These are phyloP conservation scores for Colletotrichum graminicola DNA, from an alignment of 2,329 filamentous ascomycete genomes.

Conservation along the genomic window DNA sequence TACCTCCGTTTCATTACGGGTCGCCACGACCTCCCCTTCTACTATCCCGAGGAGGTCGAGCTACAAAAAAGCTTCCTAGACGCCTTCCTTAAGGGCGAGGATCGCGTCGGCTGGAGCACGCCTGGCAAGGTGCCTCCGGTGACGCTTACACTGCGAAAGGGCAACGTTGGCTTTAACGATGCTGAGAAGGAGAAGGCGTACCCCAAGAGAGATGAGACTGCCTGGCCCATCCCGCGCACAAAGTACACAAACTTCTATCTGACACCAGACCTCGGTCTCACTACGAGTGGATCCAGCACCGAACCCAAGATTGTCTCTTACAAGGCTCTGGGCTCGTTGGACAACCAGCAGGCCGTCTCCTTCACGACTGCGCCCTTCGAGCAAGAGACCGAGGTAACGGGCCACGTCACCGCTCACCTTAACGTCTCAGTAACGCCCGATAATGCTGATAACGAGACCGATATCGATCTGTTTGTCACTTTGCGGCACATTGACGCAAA, in stretches of 20 bases:
- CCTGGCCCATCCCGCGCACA: slow-evolving; percentile 77
- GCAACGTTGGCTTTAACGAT: slow-evolving; percentile 76
- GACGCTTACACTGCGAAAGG: slow-evolving; percentile 72
- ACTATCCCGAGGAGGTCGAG: slow-evolving; percentile 76
- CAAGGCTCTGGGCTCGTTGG: slow-evolving; percentile 68
- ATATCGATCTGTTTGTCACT: slow-evolving; percentile 75
- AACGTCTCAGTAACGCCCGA: slow-evolving; percentile 72
- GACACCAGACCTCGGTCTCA: slow-evolving; percentile 59
- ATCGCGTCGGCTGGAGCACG: slow-evolving; percentile 70
- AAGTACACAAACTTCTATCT: slow-evolving; percentile 73
- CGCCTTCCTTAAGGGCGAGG: slow-evolving; percentile 77
- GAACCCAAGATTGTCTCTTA: slow-evolving; percentile 61
- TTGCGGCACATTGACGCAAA: slow-evolving; percentile 67
- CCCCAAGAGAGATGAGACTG: slow-evolving; percentile 65
- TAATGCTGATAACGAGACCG: slow-evolving; percentile 55
- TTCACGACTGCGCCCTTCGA: slow-evolving; percentile 71
- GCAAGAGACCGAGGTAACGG: slow-evolving; percentile 77
- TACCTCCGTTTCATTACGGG: slow-evolving; percentile 78
- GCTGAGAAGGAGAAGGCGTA: slow-evolving; percentile 70
- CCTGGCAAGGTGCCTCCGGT: slow-evolving; percentile 71
- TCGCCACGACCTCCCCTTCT: slow-evolving; percentile 79
- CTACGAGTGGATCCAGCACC: slow-evolving; percentile 46
- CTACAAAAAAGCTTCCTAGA: slow-evolving; percentile 76
- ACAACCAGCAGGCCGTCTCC: slow-evolving; percentile 65
- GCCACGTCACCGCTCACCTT: slow-evolving; percentile 74